These are phyloP conservation scores for Geotrichum carabidarum DNA, from an alignment of 1,139 yeast species.

Conservation along the genomic window DNA sequence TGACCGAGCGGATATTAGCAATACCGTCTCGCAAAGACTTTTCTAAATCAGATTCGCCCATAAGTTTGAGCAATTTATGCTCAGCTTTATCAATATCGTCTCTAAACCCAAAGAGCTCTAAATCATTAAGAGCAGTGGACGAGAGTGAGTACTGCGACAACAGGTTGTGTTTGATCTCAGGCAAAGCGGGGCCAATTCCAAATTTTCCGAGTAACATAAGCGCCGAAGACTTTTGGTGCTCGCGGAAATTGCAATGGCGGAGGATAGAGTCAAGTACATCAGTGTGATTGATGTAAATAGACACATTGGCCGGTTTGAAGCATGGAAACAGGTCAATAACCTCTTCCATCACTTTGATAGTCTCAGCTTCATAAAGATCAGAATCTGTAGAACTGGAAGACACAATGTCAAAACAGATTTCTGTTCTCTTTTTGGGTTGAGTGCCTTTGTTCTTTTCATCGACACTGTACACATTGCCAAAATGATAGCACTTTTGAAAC, in stretches of 20 bases:
- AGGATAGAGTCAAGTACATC: constrained; percentile 71
- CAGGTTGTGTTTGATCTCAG: constrained; percentile 60
- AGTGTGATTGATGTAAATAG: constrained; percentile 68
- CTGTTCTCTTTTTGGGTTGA: constrained; percentile 66
- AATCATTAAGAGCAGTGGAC: constrained; percentile 73
- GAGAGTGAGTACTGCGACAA: constrained; percentile 71
- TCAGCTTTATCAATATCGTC: constrained; percentile 62
- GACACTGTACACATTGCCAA: constrained; percentile 74
- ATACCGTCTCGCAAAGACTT: constrained; percentile 59
- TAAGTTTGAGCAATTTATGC: constrained; percentile 55
- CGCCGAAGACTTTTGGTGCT: constrained; percentile 63
- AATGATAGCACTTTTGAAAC: constrained; percentile 56
- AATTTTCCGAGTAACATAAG: constrained; percentile 68
- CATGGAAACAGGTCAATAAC: constrained; percentile 60
- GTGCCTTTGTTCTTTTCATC: constrained; percentile 46
- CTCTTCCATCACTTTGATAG: constrained; percentile 75
- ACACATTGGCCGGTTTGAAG: constrained; percentile 50
- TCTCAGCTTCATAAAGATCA: constrained; percentile 75
- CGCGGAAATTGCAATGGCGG: constrained; percentile 71
- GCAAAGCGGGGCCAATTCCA: constrained; percentile 63
- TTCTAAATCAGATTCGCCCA: constrained; percentile 70
- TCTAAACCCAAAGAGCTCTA: constrained; percentile 73
- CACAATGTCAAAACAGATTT: constrained; percentile 80
- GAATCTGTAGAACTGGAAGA: constrained; percentile 40
- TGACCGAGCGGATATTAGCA: constrained; percentile 53